Evolutionary conservation across 352 stramenopile species (phyloP).

Genomic region (Globisporangium parvum): DNA sequence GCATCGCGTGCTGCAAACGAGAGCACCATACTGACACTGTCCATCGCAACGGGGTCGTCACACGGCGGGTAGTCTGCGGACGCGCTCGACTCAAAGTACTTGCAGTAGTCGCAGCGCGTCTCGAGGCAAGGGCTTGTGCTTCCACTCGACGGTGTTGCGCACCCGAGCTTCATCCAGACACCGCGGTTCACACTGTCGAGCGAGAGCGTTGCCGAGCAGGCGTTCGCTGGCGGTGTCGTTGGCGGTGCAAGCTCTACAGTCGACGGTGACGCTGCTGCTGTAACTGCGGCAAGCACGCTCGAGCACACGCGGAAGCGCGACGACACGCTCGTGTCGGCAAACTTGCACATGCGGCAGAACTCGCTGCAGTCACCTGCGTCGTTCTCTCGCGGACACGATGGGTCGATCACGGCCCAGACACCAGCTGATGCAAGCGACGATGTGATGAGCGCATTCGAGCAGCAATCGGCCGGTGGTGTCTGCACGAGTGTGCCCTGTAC

Average conservation of each 20-base stretch:
- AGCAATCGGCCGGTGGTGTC: neutral
- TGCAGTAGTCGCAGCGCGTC: conserved; percentile 8
- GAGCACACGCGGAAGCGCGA: neutral
- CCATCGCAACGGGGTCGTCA: conserved; percentile 6
- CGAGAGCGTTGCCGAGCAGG: neutral
- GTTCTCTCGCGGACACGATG: conserved; percentile 7
- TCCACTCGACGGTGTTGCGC: neutral
- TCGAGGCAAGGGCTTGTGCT: neutral
- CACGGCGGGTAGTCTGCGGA: conserved; percentile 4
- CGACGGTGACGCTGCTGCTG: neutral
- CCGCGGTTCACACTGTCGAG: neutral
- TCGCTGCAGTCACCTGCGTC: conserved; percentile 4
- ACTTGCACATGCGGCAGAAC: conserved; percentile 12
- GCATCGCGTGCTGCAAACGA: neutral
- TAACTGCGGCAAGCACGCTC: neutral
- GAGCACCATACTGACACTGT: neutral
- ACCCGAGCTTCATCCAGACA: conserved; percentile 8
- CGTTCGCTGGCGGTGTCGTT: neutral
- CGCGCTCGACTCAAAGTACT: conserved; percentile 7
- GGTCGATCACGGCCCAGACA: conserved; percentile 10
- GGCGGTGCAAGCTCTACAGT: neutral
- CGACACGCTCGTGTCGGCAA: conserved; percentile 9
- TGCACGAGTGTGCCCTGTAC: neutral
- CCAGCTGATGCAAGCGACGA: neutral
- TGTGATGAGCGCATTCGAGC: conserved; percentile 1